Evolutionary conservation across 805 yeast genomes (phyloP).

Genomic region (Myxozyma lipomycoides): DNA sequence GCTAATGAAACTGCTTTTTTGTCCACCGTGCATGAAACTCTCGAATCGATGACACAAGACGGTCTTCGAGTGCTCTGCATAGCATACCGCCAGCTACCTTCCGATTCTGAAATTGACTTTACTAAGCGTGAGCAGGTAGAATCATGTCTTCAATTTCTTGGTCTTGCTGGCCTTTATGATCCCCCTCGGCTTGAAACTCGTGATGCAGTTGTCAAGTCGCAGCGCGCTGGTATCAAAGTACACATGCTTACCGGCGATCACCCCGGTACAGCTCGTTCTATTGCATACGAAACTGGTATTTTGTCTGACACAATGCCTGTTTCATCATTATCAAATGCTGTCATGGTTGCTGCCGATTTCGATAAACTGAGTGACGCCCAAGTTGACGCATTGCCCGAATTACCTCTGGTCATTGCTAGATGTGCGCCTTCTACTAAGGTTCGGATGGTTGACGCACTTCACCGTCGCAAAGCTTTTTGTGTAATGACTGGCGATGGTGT

Average conservation of each 20-base stretch:
- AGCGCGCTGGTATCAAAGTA: conserved; percentile 71
- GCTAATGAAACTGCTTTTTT: conserved; percentile 35
- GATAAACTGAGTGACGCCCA: conserved; percentile 58
- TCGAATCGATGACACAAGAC: conserved; percentile 56
- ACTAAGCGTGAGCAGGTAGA: conserved; percentile 48
- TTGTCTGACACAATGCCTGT: conserved; percentile 52
- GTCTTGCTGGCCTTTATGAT: conserved; percentile 73
- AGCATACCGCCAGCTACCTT: conserved; percentile 43
- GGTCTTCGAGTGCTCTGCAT: conserved; percentile 76
- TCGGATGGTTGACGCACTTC: conserved; percentile 72
- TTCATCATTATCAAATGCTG: conserved; percentile 42
- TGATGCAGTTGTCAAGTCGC: conserved; percentile 61
- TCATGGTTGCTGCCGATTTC: conserved; percentile 70
- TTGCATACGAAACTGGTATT: conserved; percentile 78
- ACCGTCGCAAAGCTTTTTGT: conserved; percentile 57
- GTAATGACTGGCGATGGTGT: conserved; percentile 88
- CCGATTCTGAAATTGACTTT: conserved; percentile 17
- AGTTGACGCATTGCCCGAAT: conserved; percentile 59
- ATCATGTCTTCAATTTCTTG: conserved; percentile 52
- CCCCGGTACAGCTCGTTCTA: conserved; percentile 72
- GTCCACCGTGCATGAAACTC: conserved; percentile 48
- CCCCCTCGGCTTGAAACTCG: conserved; percentile 79
- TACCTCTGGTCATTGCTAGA: conserved; percentile 75
- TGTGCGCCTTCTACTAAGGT: conserved; percentile 83
- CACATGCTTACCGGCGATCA: conserved; percentile 84